Conservation (phyloP, 495 filamentous ascomycete species). For the Hypoxylon intermedium region DNA sequence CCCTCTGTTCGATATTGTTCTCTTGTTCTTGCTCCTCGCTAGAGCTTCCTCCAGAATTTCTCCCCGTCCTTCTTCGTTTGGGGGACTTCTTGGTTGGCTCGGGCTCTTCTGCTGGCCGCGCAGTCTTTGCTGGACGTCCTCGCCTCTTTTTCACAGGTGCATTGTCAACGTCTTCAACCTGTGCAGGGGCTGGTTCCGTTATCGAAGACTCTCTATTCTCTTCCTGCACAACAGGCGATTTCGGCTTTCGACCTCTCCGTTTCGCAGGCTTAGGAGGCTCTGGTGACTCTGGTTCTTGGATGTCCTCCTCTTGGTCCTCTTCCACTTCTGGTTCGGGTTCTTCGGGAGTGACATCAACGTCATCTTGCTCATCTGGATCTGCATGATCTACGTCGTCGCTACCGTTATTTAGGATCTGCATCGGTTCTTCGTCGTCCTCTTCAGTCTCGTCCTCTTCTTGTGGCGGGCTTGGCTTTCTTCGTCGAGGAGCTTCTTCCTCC, state of each 20-base stretch:
- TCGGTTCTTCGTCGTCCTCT: constrained; percentile 41
- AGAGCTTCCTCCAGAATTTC: constrained; percentile 17
- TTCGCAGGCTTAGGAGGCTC: constrained; percentile 32
- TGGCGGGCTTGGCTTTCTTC: constrained; percentile 13
- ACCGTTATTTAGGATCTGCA: constrained; percentile 46
- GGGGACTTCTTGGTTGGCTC: constrained; percentile 25
- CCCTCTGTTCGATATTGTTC: constrained; percentile 28
- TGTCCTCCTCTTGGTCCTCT: constrained; percentile 29
- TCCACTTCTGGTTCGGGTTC: constrained; percentile 38
- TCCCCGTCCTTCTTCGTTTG: constrained; percentile 37
- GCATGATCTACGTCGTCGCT: constrained; percentile 33
- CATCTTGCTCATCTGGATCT: constrained; percentile 12
- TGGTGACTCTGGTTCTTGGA: constrained; percentile 21
- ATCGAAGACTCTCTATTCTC: constrained; percentile 32
- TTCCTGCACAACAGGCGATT: constrained; percentile 23
- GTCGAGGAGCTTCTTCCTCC: constrained; percentile 31
- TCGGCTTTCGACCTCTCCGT: constrained; percentile 43
- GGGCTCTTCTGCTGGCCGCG: constrained; percentile 23
- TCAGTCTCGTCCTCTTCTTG: constrained; percentile 41
- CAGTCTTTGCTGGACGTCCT: constrained; percentile 36
- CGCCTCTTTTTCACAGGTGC: constrained; percentile 42
- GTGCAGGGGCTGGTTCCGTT: constrained; percentile 27
- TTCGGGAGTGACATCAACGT: constrained; percentile 15
- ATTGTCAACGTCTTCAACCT: constrained; percentile 32
- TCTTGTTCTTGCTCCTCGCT: constrained; percentile 30